Evolutionary conservation across 2,329 filamentous ascomycete genomes (phyloP), one percentile per base, ranked within the genome.

Genomic region (Penicillium italicum): DNA sequence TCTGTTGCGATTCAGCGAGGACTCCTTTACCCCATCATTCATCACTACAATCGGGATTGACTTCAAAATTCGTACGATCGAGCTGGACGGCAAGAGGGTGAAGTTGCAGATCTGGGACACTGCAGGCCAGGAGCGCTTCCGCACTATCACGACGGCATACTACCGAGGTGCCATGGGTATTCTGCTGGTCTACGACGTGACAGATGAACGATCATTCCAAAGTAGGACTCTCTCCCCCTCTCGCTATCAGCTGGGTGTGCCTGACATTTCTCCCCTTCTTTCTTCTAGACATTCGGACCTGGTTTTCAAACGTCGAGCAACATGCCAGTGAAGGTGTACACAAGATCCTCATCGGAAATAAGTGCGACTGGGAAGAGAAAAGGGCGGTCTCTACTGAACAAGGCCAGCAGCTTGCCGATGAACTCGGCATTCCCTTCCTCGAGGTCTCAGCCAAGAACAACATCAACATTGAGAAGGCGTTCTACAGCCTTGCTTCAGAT

Each of bases 71-170:
- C 86, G 94, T 66, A 99, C 94, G 63, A 99, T 99, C 79, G 94
- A 99, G 80, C 83, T 99, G 66, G 94, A 99, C 78, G 93, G 93
- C 74, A 99, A 99, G 85, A 85, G 93, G 61, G 94, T 99, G 70
- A 99, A 99, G 83, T 80, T 99, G 74, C 94, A 99, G 81, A 99
- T 99, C 78, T 99, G 94, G 94, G 94, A 99, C 73, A 99, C 94
- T 26, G 94, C 94, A 51, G 94, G 94, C 53, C 94, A 99, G 77
- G 94, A 99, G 79, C 89, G 94, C 60, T 99, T 99, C 84, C 86
- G 94, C 65, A 99, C 94, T 62, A 99, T 99, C 79, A 99, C 94
- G 50, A 97, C 94, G 45, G 93, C 94, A 65, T 99, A 99, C 80
- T 99, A 99, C 78, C 85, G 94, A 72, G 94, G 94, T 69, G 94